Conservation (phyloP, 2,329 filamentous ascomycete species). For the Cordyceps farinosa region DNA sequence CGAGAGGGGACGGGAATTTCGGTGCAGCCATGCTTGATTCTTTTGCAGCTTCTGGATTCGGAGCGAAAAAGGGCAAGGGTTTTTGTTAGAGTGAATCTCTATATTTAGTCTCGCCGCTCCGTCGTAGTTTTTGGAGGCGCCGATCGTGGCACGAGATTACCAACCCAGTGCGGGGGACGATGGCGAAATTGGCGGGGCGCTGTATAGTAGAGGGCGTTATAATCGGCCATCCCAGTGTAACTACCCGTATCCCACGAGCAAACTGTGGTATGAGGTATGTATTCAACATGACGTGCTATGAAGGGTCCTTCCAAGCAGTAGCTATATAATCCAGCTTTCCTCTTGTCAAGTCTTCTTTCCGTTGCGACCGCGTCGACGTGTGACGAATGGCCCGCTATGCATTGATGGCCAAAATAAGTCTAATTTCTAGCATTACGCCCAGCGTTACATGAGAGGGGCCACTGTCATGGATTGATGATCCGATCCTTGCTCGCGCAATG, state of each 20-base stretch:
- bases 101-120: background rate
- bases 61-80: background rate
- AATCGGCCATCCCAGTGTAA: constrained; percentile 4
- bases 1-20: constrained; percentile 48
- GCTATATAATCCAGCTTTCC: too few species aligned
- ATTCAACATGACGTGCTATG: too few species aligned
- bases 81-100: background rate
- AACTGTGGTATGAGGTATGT: too few species aligned
- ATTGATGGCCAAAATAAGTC: too few species aligned
- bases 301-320: too few species aligned
- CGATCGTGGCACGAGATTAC: constrained; percentile 3
- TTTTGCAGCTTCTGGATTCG: background rate
- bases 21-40: background rate
- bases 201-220: background rate
- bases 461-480: too few species aligned
- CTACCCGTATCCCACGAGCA: background rate
- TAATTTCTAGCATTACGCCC: too few species aligned
- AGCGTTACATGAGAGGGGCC: too few species aligned
- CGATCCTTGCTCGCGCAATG: too few species aligned
- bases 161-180: constrained; percentile 11
- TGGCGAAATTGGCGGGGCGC: background rate
- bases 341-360: too few species aligned
- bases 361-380: too few species aligned
- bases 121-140: background rate
- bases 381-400: too few species aligned